Evolutionary conservation across 768 basidiomycete species (phyloP).

Genomic region (Leccinellum albellum): DNA sequence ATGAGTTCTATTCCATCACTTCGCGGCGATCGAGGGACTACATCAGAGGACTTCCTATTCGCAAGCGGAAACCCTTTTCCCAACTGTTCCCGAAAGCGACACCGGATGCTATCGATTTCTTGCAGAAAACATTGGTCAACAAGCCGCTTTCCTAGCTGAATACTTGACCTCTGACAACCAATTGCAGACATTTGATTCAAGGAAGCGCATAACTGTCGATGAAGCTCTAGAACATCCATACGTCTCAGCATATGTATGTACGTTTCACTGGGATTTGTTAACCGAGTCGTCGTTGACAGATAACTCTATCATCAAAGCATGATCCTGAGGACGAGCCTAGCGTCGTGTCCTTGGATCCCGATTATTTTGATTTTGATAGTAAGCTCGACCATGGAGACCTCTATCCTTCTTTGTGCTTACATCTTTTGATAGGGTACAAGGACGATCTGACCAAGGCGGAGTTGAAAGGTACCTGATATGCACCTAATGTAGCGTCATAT

Average conservation of each 20-base stretch:
- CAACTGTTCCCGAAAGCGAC: constrained; percentile 77
- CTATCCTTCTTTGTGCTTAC: constrained; percentile 2
- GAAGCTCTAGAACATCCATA: constrained; percentile 83
- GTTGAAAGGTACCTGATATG: constrained; percentile 47
- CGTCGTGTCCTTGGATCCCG: constrained; percentile 73
- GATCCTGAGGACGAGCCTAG: constrained; percentile 88
- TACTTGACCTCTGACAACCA: not conserved
- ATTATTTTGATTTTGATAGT: constrained; percentile 91
- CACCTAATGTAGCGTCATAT: not conserved
- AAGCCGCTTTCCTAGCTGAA: constrained; percentile 26
- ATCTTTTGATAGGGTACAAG: constrained; percentile 50
- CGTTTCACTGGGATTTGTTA: constrained; percentile 19
- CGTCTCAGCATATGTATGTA: constrained; percentile 75
- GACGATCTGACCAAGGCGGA: constrained; percentile 75
- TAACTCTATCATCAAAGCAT: constrained; percentile 43
- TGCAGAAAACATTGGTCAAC: constrained; percentile 63
- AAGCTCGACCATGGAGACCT: constrained; percentile 25
- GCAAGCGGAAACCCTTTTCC: constrained; percentile 67
- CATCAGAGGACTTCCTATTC: constrained; percentile 80
- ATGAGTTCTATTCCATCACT: constrained; percentile 89
- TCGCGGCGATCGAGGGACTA: constrained; percentile 83
- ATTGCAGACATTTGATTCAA: constrained; percentile 77
- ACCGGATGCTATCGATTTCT: constrained; percentile 66
- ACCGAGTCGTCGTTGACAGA: constrained; percentile 1
- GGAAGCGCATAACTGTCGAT: constrained; percentile 78